Evolutionary conservation across 164 flowering plant genomes (phyloP), one percentile per base, ranked within the genome.

Genomic region (Piper longum): DNA sequence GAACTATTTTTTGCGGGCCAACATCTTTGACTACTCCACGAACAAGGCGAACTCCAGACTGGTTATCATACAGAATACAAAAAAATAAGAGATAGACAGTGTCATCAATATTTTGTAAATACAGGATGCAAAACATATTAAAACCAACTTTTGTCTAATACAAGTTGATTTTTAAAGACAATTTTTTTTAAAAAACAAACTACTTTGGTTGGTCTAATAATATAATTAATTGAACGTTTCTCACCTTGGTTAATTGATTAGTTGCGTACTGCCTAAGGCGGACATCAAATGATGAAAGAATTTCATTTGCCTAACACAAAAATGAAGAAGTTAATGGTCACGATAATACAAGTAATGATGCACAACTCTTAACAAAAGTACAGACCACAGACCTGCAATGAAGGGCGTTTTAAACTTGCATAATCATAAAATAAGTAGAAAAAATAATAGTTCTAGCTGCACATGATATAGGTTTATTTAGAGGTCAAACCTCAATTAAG

Each of bases 11-110:
- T 60, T 84, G 65, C 70, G 85, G 73, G 64, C 85, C 77, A 56
- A 95, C 99, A 71, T 87, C 93, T 72, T 89, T 87, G 62, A 95
- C 99, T 67, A 82, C 69, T 54, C 99, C 99, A 66, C 85, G 97
- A 43, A 95, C 93, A 60, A 95, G 93, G 65, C 69, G 95, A 71
- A 95, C 99, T 77, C 99, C 99, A 69, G 96, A 83, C 99, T 93
- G 89, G 69, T 73, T 77, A 71, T 57, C 8, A 45, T 5, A 54
- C 9, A 16, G 40, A 62, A 48, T 51, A 44, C 40, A 61, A 18
- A 44, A 8, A 16, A 11, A 26, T 2, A 41, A 26, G 19, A 56
- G 16, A 4, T 26, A 26, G 36, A 26, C 36, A 2, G 36, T 26
- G 36, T 26, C 36, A 26, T 26, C 36, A 26, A 26, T 26, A 26